Conservation (phyloP, 2,329 filamentous ascomycete genomes). For the Alternaria sp. region DNA sequence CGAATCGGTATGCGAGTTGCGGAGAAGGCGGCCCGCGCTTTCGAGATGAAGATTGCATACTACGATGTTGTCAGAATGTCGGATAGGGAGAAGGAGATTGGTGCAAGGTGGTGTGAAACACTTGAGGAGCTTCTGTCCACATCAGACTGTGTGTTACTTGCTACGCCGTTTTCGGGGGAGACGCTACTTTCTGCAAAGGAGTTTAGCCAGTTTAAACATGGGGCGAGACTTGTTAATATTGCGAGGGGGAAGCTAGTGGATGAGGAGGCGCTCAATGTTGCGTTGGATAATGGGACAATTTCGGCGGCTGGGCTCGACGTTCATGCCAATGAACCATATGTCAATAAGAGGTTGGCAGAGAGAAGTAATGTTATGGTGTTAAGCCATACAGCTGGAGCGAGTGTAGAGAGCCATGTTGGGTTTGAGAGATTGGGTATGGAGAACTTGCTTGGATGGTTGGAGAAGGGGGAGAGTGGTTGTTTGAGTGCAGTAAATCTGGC, state of each 20-base stretch:
- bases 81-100: constrained; percentile 57
- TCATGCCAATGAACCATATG: constrained; percentile 67
- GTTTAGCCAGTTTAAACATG: constrained; percentile 63
- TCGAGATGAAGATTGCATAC: constrained; percentile 74
- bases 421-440: constrained; percentile 74
- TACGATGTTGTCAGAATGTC: constrained; percentile 65
- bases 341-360: constrained; percentile 59
- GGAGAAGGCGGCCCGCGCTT: constrained; percentile 64
- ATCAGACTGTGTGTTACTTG: constrained; percentile 70
- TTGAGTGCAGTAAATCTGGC: constrained; percentile 72
- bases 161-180: constrained; percentile 64
- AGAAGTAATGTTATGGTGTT: constrained; percentile 65
- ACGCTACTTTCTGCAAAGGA: constrained; percentile 60
- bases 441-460: constrained; percentile 70
- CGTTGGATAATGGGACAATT: constrained; percentile 63
- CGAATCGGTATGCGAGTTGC: constrained; percentile 64
- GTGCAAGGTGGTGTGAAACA: constrained; percentile 62
- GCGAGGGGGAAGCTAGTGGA: constrained; percentile 72
- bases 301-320: constrained; percentile 70
- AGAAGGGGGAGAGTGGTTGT: constrained; percentile 58
- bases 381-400: constrained; percentile 74
- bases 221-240: constrained; percentile 71
- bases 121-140: constrained; percentile 63
- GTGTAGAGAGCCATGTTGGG: constrained; percentile 70
- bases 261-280: constrained; percentile 68